Evolutionary conservation across 805 yeast genomes (phyloP).

Genomic region (Candida schatavii): DNA sequence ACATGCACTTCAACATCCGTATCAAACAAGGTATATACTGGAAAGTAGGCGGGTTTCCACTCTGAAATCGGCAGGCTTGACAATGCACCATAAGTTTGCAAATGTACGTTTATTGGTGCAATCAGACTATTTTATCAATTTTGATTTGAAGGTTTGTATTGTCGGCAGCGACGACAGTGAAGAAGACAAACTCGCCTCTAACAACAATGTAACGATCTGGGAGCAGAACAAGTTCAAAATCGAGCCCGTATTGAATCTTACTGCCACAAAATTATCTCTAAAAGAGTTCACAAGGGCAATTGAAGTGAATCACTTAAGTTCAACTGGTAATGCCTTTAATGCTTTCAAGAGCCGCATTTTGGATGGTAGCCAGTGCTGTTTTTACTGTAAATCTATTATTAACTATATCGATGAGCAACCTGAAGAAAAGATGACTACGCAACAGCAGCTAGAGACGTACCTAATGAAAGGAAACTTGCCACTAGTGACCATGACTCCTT

Average conservation of each 20-base stretch:
- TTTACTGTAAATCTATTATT: not conserved
- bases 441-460: slow-evolving; percentile 4
- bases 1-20: slow-evolving; percentile 79
- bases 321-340: not conserved
- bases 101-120: slow-evolving; percentile 43
- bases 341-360: not conserved
- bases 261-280: not conserved
- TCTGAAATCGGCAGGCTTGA: slow-evolving; percentile 34
- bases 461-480: slow-evolving; percentile 19
- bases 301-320: not conserved
- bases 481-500: slow-evolving; percentile 19
- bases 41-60: slow-evolving; percentile 36
- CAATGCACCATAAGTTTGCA: slow-evolving; percentile 47
- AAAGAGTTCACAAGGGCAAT: not conserved
- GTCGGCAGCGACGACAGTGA: too few species aligned
- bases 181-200: not conserved
- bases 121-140: slow-evolving; percentile 40
- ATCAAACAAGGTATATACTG: slow-evolving; percentile 59
- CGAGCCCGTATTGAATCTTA: not conserved
- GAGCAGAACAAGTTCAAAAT: slow-evolving; percentile 27
- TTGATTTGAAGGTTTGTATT: slow-evolving; percentile 47
- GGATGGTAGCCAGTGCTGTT: not conserved
- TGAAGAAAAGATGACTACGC: not conserved
- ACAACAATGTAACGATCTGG: slow-evolving; percentile 23
- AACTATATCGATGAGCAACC: slow-evolving; percentile 1